These are phyloP conservation scores for Hibiscus tridactylites DNA, from an alignment of 345 rosid genomes.

Conservation along the genomic window DNA sequence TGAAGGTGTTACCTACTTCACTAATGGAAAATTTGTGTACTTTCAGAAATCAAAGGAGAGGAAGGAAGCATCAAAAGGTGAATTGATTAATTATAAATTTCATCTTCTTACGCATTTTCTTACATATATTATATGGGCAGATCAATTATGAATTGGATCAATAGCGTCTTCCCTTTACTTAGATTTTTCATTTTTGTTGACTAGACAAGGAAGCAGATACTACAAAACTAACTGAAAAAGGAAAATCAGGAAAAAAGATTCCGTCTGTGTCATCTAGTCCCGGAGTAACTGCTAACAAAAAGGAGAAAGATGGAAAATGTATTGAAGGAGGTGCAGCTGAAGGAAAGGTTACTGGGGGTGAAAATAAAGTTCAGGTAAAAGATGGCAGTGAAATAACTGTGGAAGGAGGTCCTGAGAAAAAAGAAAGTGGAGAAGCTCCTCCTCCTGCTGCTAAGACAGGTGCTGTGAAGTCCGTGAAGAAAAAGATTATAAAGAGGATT, in stretches of 20 bases:
- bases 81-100: constrained; percentile 8
- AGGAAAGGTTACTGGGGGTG: constrained; percentile 25
- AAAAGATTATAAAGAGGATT: constrained; percentile 71
- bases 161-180: background rate
- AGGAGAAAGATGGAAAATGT: constrained; percentile 27
- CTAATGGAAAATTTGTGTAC: constrained; percentile 6
- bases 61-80: constrained; percentile 56
- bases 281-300: constrained; percentile 14
- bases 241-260: constrained; percentile 26
- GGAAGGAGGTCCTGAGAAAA: constrained; percentile 29
- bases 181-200: background rate
- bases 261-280: constrained; percentile 27
- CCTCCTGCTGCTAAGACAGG: constrained; percentile 29
- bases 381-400: constrained; percentile 23
- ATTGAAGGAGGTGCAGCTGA: constrained; percentile 30
- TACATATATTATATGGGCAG: background rate
- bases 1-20: background rate
- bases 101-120: background rate
- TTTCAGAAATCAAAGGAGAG: constrained; percentile 47
- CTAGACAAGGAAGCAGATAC: constrained; percentile 32
- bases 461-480: constrained; percentile 50
- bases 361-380: constrained; percentile 23
- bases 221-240: constrained; percentile 29
- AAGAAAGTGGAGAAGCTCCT: constrained; percentile 27
- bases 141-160: constrained; percentile 1